Percentiles rank a stretch among this genome's conserved stretches.
phyloP scores from a whole-genome alignment of 192 early-diverging fungal species.

The Spinellus fusiger region DNA sequence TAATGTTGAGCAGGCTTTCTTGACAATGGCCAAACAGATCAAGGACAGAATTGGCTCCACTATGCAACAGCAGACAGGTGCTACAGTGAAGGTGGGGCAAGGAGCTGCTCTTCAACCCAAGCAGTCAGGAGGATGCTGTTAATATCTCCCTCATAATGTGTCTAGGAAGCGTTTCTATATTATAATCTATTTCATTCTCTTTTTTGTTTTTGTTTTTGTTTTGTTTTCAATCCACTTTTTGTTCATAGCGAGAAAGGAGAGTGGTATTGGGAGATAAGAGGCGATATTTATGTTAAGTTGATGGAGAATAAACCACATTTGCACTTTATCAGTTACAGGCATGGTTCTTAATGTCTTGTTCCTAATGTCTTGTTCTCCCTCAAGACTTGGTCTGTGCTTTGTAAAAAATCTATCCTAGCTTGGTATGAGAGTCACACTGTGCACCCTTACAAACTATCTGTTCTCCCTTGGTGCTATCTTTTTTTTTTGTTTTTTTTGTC shows the following conservation, averaged over 20 bases:
- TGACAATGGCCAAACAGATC: constrained; percentile 99
- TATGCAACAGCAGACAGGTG: constrained; percentile 9
- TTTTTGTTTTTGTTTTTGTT: not conserved
- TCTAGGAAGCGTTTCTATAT: not conserved
- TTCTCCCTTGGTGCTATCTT: not conserved
- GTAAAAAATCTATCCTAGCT: no score
- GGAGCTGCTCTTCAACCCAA: not conserved
- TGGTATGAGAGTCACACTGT: no score
- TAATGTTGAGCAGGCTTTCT: constrained; percentile 97
- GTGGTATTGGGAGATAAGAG: no score
- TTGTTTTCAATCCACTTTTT: no score
- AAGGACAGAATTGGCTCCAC: constrained; percentile 70
- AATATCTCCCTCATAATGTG: not conserved
- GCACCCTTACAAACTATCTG: no score
- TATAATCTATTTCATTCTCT: not conserved
- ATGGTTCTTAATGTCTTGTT: no score
- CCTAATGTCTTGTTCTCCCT: no score
- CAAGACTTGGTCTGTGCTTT: no score
- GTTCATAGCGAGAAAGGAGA: no score
- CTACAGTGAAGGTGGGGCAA: constrained; percentile 10
- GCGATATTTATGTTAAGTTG: no score
- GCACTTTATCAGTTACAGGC: no score
- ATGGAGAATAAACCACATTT: no score
- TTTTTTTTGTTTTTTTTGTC: not conserved
- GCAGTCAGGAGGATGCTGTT: constrained; percentile 11